Conservation (phyloP, 2,329 filamentous ascomycete genomes). For the Fusarium protoensiforme region DNA sequence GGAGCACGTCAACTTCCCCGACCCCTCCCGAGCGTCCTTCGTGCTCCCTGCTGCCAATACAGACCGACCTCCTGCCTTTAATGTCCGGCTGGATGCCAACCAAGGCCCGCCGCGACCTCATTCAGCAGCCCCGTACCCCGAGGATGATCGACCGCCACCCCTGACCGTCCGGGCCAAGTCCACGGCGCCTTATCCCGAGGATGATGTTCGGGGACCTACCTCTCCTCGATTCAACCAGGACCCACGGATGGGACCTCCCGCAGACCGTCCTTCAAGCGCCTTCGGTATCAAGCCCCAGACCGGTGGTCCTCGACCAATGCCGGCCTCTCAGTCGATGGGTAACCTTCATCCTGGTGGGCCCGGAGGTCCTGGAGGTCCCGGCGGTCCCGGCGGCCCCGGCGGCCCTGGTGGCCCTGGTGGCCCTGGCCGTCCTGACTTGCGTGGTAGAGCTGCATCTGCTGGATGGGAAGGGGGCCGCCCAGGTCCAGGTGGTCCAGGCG, state of each 20-base stretch:
- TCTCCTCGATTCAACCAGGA: constrained; percentile 58
- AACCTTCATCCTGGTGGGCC: constrained; percentile 56
- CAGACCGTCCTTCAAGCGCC: constrained; percentile 62
- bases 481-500: constrained; percentile 19
- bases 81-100: constrained; percentile 57
- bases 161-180: constrained; percentile 58
- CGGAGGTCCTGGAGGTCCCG: constrained; percentile 45
- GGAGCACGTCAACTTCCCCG: constrained; percentile 58
- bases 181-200: constrained; percentile 75
- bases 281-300: constrained; percentile 65
- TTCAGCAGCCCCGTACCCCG: constrained; percentile 76
- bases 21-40: constrained; percentile 56
- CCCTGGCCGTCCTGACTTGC: constrained; percentile 47
- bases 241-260: constrained; percentile 59
- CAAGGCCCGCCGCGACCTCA: constrained; percentile 55
- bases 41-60: constrained; percentile 40
- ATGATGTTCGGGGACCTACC: constrained; percentile 56
- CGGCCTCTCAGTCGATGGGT: constrained; percentile 57
- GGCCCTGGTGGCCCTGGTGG: constrained; percentile 49
- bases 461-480: constrained; percentile 54
- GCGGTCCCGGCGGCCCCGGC: constrained; percentile 56
- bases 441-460: constrained; percentile 56
- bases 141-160: constrained; percentile 71
- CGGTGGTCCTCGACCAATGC: constrained; percentile 49
- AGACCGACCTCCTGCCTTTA: constrained; percentile 62